Conservation (phyloP, 2,329 filamentous ascomycete species). For the Sporothrix brunneoviolacea region DNA sequence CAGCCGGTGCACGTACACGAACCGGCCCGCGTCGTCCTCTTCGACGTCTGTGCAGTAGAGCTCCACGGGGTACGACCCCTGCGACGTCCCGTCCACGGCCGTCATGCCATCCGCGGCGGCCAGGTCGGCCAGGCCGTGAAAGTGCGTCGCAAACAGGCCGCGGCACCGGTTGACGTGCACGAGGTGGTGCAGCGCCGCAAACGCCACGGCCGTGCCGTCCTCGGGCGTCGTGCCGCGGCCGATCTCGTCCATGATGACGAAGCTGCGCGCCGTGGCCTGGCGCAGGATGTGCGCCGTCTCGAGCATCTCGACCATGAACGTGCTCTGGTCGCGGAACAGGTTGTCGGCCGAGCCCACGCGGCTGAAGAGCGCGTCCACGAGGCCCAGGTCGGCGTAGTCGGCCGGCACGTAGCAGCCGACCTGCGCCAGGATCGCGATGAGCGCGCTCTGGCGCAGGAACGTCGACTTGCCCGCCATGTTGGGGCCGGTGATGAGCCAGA, state of each 20-base stretch:
- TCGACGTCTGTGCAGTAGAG: conserved; percentile 86
- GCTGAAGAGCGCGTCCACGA: conserved; percentile 95
- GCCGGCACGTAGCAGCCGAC: conserved; percentile 90
- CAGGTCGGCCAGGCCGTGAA: conserved; percentile 77
- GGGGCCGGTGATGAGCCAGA: conserved; percentile 71
- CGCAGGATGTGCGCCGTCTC: conserved; percentile 89
- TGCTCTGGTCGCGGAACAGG: conserved; percentile 89
- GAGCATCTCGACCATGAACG: conserved; percentile 99
- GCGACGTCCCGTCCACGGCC: conserved; percentile 19
- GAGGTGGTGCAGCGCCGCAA: conserved; percentile 79
- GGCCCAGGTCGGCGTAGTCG: conserved; percentile 72
- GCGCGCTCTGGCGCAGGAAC: conserved; percentile 88
- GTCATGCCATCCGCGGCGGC: conserved; percentile 47
- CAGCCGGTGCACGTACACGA: conserved; percentile 81
- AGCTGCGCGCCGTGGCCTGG: conserved; percentile 73
- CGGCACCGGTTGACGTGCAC: conserved; percentile 70
- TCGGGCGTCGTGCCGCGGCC: conserved; percentile 89
- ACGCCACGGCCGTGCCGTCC: conserved; percentile 85
- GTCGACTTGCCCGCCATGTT: conserved; percentile 99
- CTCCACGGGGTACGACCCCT: conserved; percentile 42
- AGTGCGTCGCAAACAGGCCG: conserved; percentile 90
- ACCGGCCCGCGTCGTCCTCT: conserved; percentile 63
- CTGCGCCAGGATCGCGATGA: conserved; percentile 90
- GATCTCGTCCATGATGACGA: conserved; percentile 98
- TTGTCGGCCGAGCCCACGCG: conserved; percentile 92